Percentiles rank a stretch among this genome's conserved stretches.
Conservation (phyloP, 1,284 basidiomycete genomes). For the Cerrena zonata region DNA sequence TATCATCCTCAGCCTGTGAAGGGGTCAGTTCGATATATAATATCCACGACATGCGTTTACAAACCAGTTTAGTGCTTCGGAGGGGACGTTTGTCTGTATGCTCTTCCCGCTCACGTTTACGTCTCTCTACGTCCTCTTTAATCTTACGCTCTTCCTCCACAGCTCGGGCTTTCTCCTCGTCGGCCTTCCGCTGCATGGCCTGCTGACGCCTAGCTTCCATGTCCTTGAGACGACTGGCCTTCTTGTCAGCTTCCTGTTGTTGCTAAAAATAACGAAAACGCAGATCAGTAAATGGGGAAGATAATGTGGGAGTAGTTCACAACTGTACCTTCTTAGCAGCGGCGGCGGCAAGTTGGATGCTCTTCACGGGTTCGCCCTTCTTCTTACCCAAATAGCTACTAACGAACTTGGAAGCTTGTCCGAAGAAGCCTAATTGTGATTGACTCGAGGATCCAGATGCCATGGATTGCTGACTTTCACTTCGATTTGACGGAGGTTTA, state of each 20-base stretch:
- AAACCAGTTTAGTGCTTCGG: conserved; percentile 56
- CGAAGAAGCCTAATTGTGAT: conserved; percentile 55
- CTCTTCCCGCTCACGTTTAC: conserved; percentile 73
- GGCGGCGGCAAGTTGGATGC: conserved; percentile 73
- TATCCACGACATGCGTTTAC: conserved; percentile 6
- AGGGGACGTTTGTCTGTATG: conserved; percentile 58
- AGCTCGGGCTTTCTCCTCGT: conserved; percentile 64
- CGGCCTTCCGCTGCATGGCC: conserved; percentile 68
- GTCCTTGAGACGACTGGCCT: conserved; percentile 66
- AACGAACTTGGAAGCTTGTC: conserved; percentile 61
- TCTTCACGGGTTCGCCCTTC: conserved; percentile 72
- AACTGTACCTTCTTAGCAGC: conserved; percentile 75
- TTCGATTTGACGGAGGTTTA: conserved; percentile 22
- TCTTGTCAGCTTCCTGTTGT: conserved; percentile 80
- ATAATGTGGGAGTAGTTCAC: background rate
- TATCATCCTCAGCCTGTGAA: conserved; percentile 41
- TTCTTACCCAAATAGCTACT: conserved; percentile 59
- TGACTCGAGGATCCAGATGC: conserved; percentile 45
- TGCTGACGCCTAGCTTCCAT: conserved; percentile 73
- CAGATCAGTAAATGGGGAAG: background rate
- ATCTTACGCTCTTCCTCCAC: conserved; percentile 64
- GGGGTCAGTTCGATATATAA: background rate
- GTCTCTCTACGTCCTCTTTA: conserved; percentile 64
- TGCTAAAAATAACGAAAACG: conserved; percentile 45
- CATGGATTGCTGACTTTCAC: conserved; percentile 49